phyloP scores from a whole-genome alignment of 2,329 filamentous ascomycete species.

The Colletotrichum sp. region DNA sequence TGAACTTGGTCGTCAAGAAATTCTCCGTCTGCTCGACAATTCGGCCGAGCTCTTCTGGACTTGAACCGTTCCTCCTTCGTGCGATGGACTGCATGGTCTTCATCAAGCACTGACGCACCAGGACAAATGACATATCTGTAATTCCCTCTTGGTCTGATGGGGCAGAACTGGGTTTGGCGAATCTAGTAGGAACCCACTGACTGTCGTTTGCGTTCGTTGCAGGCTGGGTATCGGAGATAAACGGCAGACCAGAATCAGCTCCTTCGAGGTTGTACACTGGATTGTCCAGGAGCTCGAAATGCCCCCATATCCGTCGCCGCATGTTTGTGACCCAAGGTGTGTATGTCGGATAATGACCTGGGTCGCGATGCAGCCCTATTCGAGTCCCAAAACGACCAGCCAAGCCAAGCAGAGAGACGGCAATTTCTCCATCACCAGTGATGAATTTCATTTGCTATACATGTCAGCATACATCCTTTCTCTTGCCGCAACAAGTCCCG shows the following conservation, averaged over 20 bases:
- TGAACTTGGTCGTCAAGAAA: slow-evolving; percentile 10
- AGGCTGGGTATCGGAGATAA: slow-evolving; percentile 12
- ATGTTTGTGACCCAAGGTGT: slow-evolving; percentile 9
- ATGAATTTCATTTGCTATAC: slow-evolving; percentile 14
- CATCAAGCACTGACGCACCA: slow-evolving; percentile 10
- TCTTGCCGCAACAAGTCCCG: background rate
- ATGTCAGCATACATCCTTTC: background rate
- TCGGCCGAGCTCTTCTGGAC: background rate
- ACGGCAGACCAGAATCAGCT: slow-evolving; percentile 19
- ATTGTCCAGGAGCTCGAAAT: slow-evolving; percentile 22
- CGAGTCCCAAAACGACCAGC: slow-evolving; percentile 14
- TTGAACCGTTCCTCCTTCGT: background rate
- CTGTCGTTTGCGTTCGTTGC: slow-evolving; percentile 21
- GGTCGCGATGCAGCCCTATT: slow-evolving; percentile 11
- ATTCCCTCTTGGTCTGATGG: slow-evolving; percentile 20
- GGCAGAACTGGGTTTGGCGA: slow-evolving; percentile 18
- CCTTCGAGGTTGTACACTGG: slow-evolving; percentile 22
- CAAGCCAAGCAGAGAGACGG: slow-evolving; percentile 1
- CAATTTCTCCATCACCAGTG: slow-evolving; percentile 7
- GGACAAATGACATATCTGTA: slow-evolving; percentile 23
- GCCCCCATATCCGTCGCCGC: slow-evolving; percentile 5
- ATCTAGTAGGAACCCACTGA: slow-evolving; percentile 21
- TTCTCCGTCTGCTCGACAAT: slow-evolving; percentile 7
- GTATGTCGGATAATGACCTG: slow-evolving; percentile 12
- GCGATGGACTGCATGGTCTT: background rate